Evolutionary conservation across 495 filamentous ascomycete species (phyloP).

Genomic region (Neurospora sp.): DNA sequence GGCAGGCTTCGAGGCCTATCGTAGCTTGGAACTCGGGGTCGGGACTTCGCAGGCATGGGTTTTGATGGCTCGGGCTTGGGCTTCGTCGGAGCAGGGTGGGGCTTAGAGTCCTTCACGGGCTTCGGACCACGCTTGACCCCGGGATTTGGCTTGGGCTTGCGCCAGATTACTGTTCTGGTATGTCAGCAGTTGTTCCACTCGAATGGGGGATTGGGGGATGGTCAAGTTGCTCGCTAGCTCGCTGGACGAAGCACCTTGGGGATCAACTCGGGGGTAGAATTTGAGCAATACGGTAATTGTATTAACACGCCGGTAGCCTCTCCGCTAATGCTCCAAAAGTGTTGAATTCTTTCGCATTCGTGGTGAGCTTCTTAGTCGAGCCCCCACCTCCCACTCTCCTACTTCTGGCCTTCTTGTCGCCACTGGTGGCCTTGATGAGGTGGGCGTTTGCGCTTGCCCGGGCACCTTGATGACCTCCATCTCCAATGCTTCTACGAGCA

Average conservation of each 20-base stretch:
- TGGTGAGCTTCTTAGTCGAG: too few species aligned
- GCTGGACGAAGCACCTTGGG: not conserved
- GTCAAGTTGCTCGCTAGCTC: not conserved
- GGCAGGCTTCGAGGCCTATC: not conserved
- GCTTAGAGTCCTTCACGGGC: not conserved
- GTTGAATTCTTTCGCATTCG: too few species aligned
- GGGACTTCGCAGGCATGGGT: not conserved
- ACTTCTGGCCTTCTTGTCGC: not conserved
- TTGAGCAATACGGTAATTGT: too few species aligned
- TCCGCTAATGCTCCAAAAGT: too few species aligned
- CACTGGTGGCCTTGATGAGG: not conserved
- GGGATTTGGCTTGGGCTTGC: not conserved
- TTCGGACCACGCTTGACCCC: not conserved
- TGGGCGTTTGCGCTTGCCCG: not conserved
- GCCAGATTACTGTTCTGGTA: not conserved
- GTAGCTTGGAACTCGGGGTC: not conserved
- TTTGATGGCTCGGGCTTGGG: not conserved
- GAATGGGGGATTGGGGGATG: not conserved
- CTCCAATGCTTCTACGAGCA: not conserved
- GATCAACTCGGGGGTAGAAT: too few species aligned
- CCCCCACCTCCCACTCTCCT: too few species aligned
- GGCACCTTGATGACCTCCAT: not conserved
- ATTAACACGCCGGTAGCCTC: too few species aligned
- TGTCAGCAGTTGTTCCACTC: not conserved
- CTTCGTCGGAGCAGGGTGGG: too few species aligned